Base-by-base conservation (phyloP, 768 basidiomycete genomes). In the Podaxis rugospora region DNA sequence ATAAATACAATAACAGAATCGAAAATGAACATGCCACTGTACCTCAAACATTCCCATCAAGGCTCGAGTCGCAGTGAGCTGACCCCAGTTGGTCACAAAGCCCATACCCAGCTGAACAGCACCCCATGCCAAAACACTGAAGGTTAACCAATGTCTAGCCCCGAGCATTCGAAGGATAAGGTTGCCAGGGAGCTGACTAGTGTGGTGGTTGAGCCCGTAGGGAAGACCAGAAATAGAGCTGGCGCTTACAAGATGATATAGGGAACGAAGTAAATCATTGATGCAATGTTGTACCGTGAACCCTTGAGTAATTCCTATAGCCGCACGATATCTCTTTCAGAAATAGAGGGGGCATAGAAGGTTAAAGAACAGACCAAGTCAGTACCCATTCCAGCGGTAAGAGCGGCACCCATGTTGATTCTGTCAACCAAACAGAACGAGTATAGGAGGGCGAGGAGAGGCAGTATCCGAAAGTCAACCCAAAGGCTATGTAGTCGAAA, bases 151-250 rank as follows among this genome's bases (percentile, higher is more conserved):
- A 63, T 80, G 78, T 42, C 78, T 75, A 36, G 76, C 76, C 11
- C 79, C 79, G 39, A 80, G 71, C 58, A 70, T 72, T 35, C 77
- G 75, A 27, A 82, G 70, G 18, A 79, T 68, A 11, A 79, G 68
- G 64, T 77, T 81, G 36, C 77, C 77, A 11, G 80, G 80, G 36
- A 82, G 68, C 66, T 82, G 79, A 9, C 79, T 81, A 62, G 21
- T 37, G 40, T 32, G 49, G n/a, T 3, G 63, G 55, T 65, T 58
- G 11, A 55, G 35, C 35, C 5, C 21, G 11, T 21, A 4, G 44
- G n/a, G 23, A 16, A 27, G 39, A 32, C 32, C 14, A 40, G 39
- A 47, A 27, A 47, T 16, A 39, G 25, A 18, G 7, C 4, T 18
- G 16, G 27, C 25, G 68, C 76, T 39, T 36, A 79, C 80, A 80